Evolutionary conservation across 2,329 filamentous ascomycete species (phyloP).

Genomic region (Paramyrothecium roridum): DNA sequence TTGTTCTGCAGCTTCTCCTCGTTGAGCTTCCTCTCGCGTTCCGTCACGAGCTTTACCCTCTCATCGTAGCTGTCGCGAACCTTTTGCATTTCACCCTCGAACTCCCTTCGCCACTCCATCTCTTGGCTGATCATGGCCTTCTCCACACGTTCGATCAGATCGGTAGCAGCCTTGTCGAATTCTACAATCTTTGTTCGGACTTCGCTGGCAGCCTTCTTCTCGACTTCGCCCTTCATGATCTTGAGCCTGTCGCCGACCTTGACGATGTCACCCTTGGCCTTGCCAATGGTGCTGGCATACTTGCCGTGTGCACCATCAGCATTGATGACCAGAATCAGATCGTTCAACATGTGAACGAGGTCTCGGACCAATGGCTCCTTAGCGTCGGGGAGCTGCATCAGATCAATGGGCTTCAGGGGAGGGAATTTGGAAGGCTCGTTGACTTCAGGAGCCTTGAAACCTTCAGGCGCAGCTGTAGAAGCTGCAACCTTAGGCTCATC

Average conservation of each 20-base stretch:
- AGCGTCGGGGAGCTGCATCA: conserved; percentile 70
- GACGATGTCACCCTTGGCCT: conserved; percentile 80
- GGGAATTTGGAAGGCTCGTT: conserved; percentile 63
- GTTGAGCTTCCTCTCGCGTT: conserved; percentile 74
- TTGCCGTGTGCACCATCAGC: conserved; percentile 75
- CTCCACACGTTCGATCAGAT: conserved; percentile 87
- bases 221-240: conserved; percentile 65
- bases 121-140: conserved; percentile 78
- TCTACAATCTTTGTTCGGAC: conserved; percentile 69
- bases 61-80: conserved; percentile 76
- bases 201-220: conserved; percentile 70
- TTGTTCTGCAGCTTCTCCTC: conserved; percentile 82
- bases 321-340: conserved; percentile 91
- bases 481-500: conserved; percentile 16
- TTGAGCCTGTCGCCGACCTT: conserved; percentile 78
- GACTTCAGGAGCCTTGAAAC: conserved; percentile 57
- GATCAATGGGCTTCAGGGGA: conserved; percentile 70
- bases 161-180: conserved; percentile 82
- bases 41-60: conserved; percentile 74
- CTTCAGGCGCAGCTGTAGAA: conserved; percentile 12
- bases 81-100: conserved; percentile 78
- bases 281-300: conserved; percentile 74
- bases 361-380: conserved; percentile 89
- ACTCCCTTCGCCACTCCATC: conserved; percentile 79
- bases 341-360: conserved; percentile 91